Conservation (phyloP, 2,329 filamentous ascomycete species). For the Aspergillus arachidicola region DNA sequence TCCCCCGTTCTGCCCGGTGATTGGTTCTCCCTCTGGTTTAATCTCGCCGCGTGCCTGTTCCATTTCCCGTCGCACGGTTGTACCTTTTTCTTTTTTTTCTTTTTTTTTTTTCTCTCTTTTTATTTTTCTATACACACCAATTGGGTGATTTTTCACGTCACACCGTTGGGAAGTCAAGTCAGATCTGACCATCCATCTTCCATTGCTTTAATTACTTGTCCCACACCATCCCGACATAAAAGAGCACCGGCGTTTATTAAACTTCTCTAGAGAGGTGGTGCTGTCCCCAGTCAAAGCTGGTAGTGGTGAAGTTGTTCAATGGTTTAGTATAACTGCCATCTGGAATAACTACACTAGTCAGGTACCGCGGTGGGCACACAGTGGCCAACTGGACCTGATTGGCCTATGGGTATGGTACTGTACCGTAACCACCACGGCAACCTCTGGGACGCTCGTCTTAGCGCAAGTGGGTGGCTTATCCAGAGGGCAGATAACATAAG, state of each 20-base stretch:
- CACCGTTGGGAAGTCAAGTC: not conserved
- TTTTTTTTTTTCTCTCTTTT: not conserved
- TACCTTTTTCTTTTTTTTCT: not conserved
- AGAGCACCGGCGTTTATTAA: no score
- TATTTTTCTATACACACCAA: not conserved
- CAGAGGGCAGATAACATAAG: not conserved
- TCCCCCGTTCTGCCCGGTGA: not conserved
- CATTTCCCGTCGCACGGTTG: not conserved
- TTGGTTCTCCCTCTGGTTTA: not conserved
- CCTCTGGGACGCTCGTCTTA: not conserved
- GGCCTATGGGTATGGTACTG: not conserved
- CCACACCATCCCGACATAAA: no score
- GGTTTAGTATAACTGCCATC: no score
- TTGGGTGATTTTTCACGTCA: not conserved
- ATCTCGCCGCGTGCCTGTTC: slow-evolving; percentile 9
- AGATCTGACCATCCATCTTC: no score
- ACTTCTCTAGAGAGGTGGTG: no score
- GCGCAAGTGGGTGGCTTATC: not conserved
- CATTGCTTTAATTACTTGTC: no score
- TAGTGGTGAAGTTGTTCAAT: no score
- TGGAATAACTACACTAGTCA: not conserved
- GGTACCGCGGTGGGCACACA: not conserved
- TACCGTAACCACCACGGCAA: not conserved
- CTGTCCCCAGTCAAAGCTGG: no score
- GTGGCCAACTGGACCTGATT: not conserved